phyloP scores from a whole-genome alignment of 2,329 filamentous ascomycete genomes.

The Phialophora macrospora region DNA sequence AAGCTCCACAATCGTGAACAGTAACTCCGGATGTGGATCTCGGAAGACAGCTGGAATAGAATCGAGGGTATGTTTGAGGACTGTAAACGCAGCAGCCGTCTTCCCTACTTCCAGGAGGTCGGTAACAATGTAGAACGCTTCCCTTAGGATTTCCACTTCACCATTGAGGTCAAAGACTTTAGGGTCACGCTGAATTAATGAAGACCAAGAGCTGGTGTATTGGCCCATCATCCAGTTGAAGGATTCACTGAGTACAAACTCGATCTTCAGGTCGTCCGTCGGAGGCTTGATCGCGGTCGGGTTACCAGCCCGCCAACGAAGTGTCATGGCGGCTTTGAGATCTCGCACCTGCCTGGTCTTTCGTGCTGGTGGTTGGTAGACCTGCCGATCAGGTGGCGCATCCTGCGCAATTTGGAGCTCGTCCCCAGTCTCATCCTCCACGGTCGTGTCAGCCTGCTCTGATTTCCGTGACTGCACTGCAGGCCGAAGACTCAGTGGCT shows the following conservation, averaged over 20 bases:
- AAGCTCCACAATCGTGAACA: conserved; percentile 24
- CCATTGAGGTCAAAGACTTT: conserved; percentile 22
- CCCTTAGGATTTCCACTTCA: conserved; percentile 23
- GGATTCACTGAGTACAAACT: conserved; percentile 22
- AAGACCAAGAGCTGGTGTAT: conserved; percentile 23
- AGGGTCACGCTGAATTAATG: conserved; percentile 11
- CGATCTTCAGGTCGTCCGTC: conserved; percentile 21
- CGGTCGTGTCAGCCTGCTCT: neutral
- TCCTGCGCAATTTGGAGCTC: neutral
- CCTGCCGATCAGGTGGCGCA: neutral
- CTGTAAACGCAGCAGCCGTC: conserved; percentile 21
- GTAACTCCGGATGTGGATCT: conserved; percentile 25
- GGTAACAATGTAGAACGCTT: conserved; percentile 27
- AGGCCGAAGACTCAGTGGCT: neutral
- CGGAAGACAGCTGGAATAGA: conserved; percentile 17
- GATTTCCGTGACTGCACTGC: neutral
- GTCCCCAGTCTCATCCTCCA: conserved; percentile 1
- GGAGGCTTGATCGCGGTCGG: conserved; percentile 10
- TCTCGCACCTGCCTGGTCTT: neutral
- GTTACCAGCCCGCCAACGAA: conserved; percentile 10
- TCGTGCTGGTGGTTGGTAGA: neutral
- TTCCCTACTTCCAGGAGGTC: conserved; percentile 19
- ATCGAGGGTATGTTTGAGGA: conserved; percentile 24
- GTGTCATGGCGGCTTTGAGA: conserved; percentile 6
- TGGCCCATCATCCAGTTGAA: conserved; percentile 27